Percentiles rank a stretch among this genome's conserved stretches.
These are phyloP conservation scores for Candida neerlandica DNA, from an alignment of 1,139 yeast species.

Conservation along the genomic window DNA sequence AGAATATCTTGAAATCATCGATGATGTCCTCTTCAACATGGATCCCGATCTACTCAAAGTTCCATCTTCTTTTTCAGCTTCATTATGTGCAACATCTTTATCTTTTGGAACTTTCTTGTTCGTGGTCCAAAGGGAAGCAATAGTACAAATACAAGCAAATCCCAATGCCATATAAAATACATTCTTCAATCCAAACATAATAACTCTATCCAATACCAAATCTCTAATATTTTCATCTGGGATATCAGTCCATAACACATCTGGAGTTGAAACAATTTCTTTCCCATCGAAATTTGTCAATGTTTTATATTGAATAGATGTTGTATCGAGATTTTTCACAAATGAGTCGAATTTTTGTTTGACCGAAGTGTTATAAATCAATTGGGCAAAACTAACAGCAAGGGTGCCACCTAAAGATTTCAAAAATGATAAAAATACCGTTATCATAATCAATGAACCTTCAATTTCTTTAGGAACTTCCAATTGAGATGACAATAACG, in stretches of 20 bases:
- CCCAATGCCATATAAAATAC: constrained; percentile 45
- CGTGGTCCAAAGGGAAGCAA: constrained; percentile 36
- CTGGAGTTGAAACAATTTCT: constrained; percentile 31
- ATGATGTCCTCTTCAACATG: constrained; percentile 1
- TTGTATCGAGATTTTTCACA: constrained; percentile 16
- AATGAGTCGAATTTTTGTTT: constrained; percentile 21
- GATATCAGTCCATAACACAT: constrained; percentile 29
- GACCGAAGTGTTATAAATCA: constrained; percentile 40
- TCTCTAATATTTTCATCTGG: constrained; percentile 18
- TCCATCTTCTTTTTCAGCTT: constrained; percentile 5
- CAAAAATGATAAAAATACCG: constrained; percentile 48
- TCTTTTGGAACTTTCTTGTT: constrained; percentile 39
- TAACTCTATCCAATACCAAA: constrained; percentile 30
- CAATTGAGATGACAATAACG: constrained; percentile 54
- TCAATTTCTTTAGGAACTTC: constrained; percentile 50
- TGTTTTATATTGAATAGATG: constrained; percentile 20
- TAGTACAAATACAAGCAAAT: constrained; percentile 28
- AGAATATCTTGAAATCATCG: constrained; percentile 2
- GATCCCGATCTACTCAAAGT: neutral
- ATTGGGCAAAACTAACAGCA: constrained; percentile 49
- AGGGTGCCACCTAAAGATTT: constrained; percentile 53
- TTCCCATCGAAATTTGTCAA: constrained; percentile 22
- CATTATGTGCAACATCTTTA: constrained; percentile 7
- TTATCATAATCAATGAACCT: constrained; percentile 53
- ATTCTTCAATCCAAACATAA: constrained; percentile 38